Base-by-base conservation (phyloP, 1,284 basidiomycete species). In the Fistulina hepatica region DNA sequence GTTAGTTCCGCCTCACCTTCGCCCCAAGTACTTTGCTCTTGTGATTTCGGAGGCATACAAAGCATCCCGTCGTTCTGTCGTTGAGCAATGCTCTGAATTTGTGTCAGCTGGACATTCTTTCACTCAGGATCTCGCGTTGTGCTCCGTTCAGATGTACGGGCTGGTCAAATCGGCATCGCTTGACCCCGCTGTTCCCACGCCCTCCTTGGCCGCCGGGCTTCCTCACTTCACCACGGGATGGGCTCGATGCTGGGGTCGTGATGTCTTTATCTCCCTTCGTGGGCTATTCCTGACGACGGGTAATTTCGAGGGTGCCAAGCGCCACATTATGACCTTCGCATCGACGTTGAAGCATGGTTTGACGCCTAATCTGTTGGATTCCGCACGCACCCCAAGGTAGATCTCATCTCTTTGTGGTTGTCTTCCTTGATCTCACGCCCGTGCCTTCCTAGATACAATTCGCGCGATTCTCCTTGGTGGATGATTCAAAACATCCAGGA, bases 401-500 rank as follows among this genome's bases (percentile, higher is more conserved):
- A 71, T 61, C 39, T 44, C 19, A 22, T 34, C 54, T 54, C 22
- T 52, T 51, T 44, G 32, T 37, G 15, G 15, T 17, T 21, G 6
- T 30, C n/a, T 22, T 21, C 42, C 32, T 37, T 36, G 28, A 24
- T 33, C 35, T 40, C 2, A 24, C 20, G 40, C 48, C n/a, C n/a
- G n/a, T n/a, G n/a, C n/a, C 17, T 60, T 16, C 22, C 3, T 42
- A 81, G 84, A 42, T 93, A 92, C 56, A 93, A 93, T 53, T 93
- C 86, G 7, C 79, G 90, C 32, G 89, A 92, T 53, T 85, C 84
- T 5, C 88, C 90, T 20, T 95, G 92, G 94, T 98, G 92, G 88
- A 95, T 97, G 83, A 60, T 97, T 41, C 94, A 98, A 57, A 95
- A 89, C 53, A 94, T 97, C 41, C 94, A 97, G 55, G 92, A 97